Evolutionary conservation across 371 early-diverging fungal genomes (phyloP).

Genomic region (Mycotypha africana): DNA sequence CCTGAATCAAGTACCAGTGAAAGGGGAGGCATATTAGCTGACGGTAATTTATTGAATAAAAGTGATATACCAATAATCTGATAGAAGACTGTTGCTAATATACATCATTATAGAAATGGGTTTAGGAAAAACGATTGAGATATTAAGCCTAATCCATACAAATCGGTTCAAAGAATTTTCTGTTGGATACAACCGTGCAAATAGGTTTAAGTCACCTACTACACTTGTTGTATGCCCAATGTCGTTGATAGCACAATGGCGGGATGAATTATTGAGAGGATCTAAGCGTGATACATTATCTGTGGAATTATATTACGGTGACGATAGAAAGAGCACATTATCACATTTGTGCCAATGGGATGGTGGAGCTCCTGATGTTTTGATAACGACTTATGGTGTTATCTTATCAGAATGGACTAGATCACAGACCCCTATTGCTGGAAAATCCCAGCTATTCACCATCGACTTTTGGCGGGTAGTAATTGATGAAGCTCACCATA

Average conservation of each 20-base stretch:
- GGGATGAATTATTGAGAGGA: slow-evolving; percentile 53
- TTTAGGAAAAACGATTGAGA: slow-evolving; percentile 86
- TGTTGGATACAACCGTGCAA: too few species aligned
- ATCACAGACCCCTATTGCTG: background rate
- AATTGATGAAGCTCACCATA: slow-evolving; percentile 77
- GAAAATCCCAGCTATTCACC: slow-evolving; percentile 12
- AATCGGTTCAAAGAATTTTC: slow-evolving; percentile 36
- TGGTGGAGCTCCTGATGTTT: slow-evolving; percentile 44
- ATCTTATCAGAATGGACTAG: slow-evolving; percentile 48
- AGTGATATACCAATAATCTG: too few species aligned
- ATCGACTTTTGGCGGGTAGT: slow-evolving; percentile 61
- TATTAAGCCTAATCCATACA: slow-evolving; percentile 67
- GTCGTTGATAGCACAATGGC: slow-evolving; percentile 70
- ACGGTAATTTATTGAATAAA: slow-evolving; percentile 26
- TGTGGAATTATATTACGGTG: slow-evolving; percentile 59
- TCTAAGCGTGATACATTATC: slow-evolving; percentile 36
- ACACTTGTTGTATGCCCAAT: slow-evolving; percentile 68
- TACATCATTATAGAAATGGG: slow-evolving; percentile 82
- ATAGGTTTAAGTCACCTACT: slow-evolving; percentile 48
- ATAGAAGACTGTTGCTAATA: too few species aligned
- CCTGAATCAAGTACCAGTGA: slow-evolving; percentile 48
- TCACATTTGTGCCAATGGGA: slow-evolving; percentile 20
- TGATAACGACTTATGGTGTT: slow-evolving; percentile 67
- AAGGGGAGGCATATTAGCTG: slow-evolving; percentile 72
- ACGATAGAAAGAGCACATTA: slow-evolving; percentile 14